Evolutionary conservation across 495 filamentous ascomycete species (phyloP).

Genomic region (Aspergillus nanangensis): DNA sequence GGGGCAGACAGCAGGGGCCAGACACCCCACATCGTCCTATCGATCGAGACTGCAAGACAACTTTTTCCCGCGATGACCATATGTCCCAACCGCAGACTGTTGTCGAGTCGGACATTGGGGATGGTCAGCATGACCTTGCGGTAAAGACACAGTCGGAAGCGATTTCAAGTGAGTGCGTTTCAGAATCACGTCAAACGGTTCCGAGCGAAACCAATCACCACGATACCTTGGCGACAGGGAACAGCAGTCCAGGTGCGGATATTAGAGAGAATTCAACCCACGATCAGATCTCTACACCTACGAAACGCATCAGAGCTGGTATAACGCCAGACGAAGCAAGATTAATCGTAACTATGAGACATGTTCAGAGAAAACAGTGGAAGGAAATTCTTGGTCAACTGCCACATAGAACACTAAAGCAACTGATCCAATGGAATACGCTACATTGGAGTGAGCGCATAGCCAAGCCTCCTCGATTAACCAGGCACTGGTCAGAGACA

Average conservation of each 20-base stretch:
- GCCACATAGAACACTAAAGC: constrained; percentile 18
- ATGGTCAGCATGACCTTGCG: constrained; percentile 11
- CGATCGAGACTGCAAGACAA: constrained; percentile 11
- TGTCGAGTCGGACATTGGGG: neutral
- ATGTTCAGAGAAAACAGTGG: constrained; percentile 24
- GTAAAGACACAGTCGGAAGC: constrained; percentile 4
- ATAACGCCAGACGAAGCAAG: constrained; percentile 34
- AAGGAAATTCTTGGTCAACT: constrained; percentile 27
- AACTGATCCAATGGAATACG: constrained; percentile 24
- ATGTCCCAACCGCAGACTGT: constrained; percentile 9
- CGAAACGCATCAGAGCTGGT: constrained; percentile 15
- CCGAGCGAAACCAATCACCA: neutral
- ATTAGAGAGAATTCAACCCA: too few species aligned
- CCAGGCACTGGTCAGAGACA: constrained; percentile 28
- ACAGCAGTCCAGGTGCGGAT: too few species aligned
- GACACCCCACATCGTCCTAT: constrained; percentile 2
- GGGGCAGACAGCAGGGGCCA: constrained; percentile 21
- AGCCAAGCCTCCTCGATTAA: constrained; percentile 25
- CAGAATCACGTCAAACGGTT: neutral
- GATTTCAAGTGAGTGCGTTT: neutral
- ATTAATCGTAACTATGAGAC: constrained; percentile 28
- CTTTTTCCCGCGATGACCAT: constrained; percentile 9
- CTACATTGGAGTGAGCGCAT: constrained; percentile 32
- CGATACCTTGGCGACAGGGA: constrained; percentile 1
- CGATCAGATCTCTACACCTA: constrained; percentile 12